Conservation (phyloP, 495 filamentous ascomycete species). For the Trichoderma orchidacearum region DNA sequence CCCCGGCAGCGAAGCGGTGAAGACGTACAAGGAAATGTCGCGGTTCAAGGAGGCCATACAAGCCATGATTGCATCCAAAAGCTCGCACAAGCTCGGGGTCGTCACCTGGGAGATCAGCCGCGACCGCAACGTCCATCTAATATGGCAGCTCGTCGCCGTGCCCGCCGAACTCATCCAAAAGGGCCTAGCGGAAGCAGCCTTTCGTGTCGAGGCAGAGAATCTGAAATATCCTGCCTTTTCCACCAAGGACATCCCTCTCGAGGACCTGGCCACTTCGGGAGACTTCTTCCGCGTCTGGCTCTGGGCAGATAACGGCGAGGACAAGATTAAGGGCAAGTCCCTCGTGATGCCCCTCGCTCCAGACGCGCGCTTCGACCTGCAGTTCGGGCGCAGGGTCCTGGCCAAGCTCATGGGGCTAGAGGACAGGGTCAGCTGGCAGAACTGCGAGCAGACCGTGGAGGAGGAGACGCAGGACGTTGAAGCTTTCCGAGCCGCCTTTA, state of each 20-base stretch:
- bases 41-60: slow-evolving; percentile 62
- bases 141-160: slow-evolving; percentile 91
- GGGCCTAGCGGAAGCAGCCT: slow-evolving; percentile 67
- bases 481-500: slow-evolving; percentile 73
- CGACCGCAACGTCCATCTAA: slow-evolving; percentile 62
- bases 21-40: slow-evolving; percentile 64
- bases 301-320: slow-evolving; percentile 39
- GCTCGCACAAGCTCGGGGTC: slow-evolving; percentile 48
- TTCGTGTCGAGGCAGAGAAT: slow-evolving; percentile 74
- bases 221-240: slow-evolving; percentile 46
- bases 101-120: slow-evolving; percentile 89
- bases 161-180: slow-evolving; percentile 45
- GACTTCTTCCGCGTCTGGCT: slow-evolving; percentile 84
- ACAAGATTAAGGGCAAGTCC: slow-evolving; percentile 29
- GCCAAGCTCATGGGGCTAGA: slow-evolving; percentile 75
- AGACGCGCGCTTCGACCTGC: slow-evolving; percentile 39
- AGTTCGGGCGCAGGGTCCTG: slow-evolving; percentile 64
- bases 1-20: slow-evolving; percentile 36
- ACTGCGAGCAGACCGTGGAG: slow-evolving; percentile 59
- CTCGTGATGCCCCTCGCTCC: slow-evolving; percentile 33
- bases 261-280: slow-evolving; percentile 33
- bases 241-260: slow-evolving; percentile 20
- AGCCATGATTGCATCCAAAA: slow-evolving; percentile 45
- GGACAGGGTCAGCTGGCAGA: slow-evolving; percentile 61
- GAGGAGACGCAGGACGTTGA: slow-evolving; percentile 73